Conservation (phyloP, 768 basidiomycete species). For the Leucocoprinus sp. region DNA sequence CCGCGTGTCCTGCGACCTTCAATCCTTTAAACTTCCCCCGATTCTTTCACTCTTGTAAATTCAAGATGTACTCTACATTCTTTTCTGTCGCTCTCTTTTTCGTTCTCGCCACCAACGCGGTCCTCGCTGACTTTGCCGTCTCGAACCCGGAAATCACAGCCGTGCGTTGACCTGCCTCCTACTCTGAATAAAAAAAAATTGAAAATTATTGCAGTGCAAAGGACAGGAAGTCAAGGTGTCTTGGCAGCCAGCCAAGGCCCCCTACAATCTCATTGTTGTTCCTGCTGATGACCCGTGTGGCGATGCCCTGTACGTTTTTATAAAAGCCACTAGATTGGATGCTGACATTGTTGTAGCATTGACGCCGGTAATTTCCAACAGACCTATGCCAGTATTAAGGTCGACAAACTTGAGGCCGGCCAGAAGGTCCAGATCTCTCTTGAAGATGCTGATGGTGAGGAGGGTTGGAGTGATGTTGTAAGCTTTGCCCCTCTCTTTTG, state of each 20-base stretch:
- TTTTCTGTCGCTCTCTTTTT: constrained; percentile 64
- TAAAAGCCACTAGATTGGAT: not conserved
- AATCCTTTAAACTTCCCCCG: constrained; percentile 21
- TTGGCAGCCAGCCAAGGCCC: constrained; percentile 39
- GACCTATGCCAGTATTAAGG: constrained; percentile 37
- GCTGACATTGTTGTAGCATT: constrained; percentile 27
- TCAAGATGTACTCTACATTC: constrained; percentile 75
- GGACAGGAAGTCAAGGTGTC: constrained; percentile 30
- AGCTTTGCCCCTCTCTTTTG: constrained; percentile 19
- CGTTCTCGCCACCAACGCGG: constrained; percentile 42
- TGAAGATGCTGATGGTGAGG: constrained; percentile 41
- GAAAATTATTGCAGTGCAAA: constrained; percentile 38
- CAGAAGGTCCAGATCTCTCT: constrained; percentile 43
- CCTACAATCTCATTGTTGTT: constrained; percentile 57
- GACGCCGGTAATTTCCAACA: constrained; percentile 51
- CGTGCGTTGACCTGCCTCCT: constrained; percentile 27
- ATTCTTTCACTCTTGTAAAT: constrained; percentile 22
- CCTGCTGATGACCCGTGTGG: constrained; percentile 48
- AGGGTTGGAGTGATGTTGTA: constrained; percentile 62
- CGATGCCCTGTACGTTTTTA: constrained; percentile 41
- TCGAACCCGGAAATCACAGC: constrained; percentile 43
- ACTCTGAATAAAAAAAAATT: no score
- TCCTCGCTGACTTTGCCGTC: constrained; percentile 46
- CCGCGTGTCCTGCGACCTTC: constrained; percentile 16
- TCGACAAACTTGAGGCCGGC: constrained; percentile 35